These are phyloP conservation scores for Sisymbrium altissimum DNA, from an alignment of 345 rosid species.

Conservation along the genomic window DNA sequence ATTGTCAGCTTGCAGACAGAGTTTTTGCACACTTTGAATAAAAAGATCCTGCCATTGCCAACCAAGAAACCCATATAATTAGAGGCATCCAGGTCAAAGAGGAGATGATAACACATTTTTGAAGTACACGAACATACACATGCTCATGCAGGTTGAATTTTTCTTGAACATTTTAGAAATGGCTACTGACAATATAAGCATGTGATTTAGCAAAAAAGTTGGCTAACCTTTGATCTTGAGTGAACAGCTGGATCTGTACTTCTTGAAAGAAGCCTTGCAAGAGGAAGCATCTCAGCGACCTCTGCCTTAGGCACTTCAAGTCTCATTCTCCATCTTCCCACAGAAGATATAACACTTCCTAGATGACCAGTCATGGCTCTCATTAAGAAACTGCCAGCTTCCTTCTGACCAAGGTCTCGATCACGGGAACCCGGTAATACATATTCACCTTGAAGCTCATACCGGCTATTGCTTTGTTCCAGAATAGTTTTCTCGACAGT, in stretches of 20 bases:
- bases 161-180: not conserved
- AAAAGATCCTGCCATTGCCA: slow-evolving; percentile 76
- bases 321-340: slow-evolving; percentile 99
- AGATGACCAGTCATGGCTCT: slow-evolving; percentile 94
- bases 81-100: slow-evolving; percentile 14
- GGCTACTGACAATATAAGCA: not conserved
- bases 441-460: slow-evolving; percentile 99
- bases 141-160: not conserved
- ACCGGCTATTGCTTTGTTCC: slow-evolving; percentile 84
- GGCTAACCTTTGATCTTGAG: slow-evolving; percentile 83
- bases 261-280: slow-evolving; percentile 95
- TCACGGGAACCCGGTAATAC: slow-evolving; percentile 95
- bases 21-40: slow-evolving; percentile 84
- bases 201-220: slow-evolving; percentile 8
- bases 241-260: slow-evolving; percentile 98
- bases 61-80: slow-evolving; percentile 14
- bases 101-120: slow-evolving; percentile 5
- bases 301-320: slow-evolving; percentile 98
- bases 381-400: slow-evolving; percentile 70
- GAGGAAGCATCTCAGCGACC: slow-evolving; percentile 99
- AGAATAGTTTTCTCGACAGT: slow-evolving; percentile 88
- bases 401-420: slow-evolving; percentile 67
- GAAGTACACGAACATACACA: not conserved
- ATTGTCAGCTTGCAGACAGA: slow-evolving; percentile 70
- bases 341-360: slow-evolving; percentile 91